These are phyloP conservation scores for Haplosporangium sp. DNA, from an alignment of 371 early-diverging fungal genomes.

Conservation along the genomic window DNA sequence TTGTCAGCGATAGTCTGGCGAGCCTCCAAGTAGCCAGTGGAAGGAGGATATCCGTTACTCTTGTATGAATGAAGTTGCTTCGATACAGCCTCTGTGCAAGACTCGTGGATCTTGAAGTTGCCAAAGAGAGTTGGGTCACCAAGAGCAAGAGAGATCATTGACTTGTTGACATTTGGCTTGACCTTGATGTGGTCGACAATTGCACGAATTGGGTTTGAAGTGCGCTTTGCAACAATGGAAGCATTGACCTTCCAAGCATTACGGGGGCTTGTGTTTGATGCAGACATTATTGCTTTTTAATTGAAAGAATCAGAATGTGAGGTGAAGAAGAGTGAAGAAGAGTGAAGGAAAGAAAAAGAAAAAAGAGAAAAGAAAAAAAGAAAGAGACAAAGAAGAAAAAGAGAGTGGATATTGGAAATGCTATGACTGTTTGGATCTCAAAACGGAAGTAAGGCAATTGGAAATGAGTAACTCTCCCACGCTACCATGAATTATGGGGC, in stretches of 20 bases:
- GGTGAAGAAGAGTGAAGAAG: neutral
- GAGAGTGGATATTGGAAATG: neutral
- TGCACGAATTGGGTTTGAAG: conserved; percentile 90
- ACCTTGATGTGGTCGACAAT: conserved; percentile 85
- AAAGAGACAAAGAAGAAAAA: neutral
- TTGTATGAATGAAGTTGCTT: conserved; percentile 73
- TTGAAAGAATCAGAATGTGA: neutral
- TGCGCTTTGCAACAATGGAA: conserved; percentile 76
- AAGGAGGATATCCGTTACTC: conserved; percentile 89
- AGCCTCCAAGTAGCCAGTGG: conserved; percentile 79
- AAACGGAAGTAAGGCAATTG: neutral
- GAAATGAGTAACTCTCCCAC: conserved; percentile 1
- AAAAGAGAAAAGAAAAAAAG: too few relatives aligned
- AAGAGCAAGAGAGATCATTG: conserved; percentile 84
- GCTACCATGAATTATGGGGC: neutral
- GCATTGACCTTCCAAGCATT: conserved; percentile 62
- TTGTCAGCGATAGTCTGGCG: conserved; percentile 83
- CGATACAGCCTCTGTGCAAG: conserved; percentile 76
- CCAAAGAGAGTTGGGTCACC: conserved; percentile 95
- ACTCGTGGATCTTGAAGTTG: conserved; percentile 85
- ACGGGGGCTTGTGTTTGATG: conserved; percentile 33
- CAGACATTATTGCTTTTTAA: conserved; percentile 12
- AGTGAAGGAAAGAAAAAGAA: too few relatives aligned
- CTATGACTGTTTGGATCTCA: too few relatives aligned
- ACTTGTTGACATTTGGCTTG: conserved; percentile 76